Evolutionary conservation across 176 grass and related monocot species (phyloP), one percentile per base, ranked within the genome.

Genomic region (Oryza australiensis): DNA sequence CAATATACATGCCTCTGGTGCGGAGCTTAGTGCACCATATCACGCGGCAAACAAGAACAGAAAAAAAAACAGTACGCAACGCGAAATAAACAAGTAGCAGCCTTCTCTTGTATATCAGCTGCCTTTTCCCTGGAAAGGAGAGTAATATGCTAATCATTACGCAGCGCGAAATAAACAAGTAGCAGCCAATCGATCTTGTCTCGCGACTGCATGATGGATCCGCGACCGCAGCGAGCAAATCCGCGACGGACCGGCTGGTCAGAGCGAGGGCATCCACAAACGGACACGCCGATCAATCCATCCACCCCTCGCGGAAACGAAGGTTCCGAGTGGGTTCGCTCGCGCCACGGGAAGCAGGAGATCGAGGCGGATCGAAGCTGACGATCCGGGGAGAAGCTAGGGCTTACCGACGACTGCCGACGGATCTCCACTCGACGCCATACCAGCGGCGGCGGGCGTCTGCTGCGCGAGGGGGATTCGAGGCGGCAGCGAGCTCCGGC

Each of bases 321-420:
- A 0, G 16, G 28, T 26, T 64, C 24, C 37, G 70, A 53, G 4
- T n/a, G 1, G 9, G n/a, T 26, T 7, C 0, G 64, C 23, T 37
- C 9, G 2, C 27, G 26, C 22, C 2, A 24, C 3, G 22, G 60
- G 43, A 26, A 20, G 26, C 1, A 70, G 29, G n/a, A 43, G 53
- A 70, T 3, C 29, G 1, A 12, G 34, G 22, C 37, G 48, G 43
- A 27, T 26, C 46, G 2, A 57, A 26, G 51, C 9, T 13, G 20
- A 27, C 12, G 64, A 24, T 55, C 29, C 24, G 0, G 38, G 37
- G 60, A 23, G 22, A 66, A 72, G 77, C 41, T 81, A 82, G 87
- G 72, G 78, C 78, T 85, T 80, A 89, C 87, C 87, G 4, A 65
- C 35, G 11, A 72, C 68, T 30, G 77, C 87, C 45, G 83, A 80